These are phyloP conservation scores for Fusarium anguioides DNA, from an alignment of 2,329 filamentous ascomycete species.

Conservation along the genomic window DNA sequence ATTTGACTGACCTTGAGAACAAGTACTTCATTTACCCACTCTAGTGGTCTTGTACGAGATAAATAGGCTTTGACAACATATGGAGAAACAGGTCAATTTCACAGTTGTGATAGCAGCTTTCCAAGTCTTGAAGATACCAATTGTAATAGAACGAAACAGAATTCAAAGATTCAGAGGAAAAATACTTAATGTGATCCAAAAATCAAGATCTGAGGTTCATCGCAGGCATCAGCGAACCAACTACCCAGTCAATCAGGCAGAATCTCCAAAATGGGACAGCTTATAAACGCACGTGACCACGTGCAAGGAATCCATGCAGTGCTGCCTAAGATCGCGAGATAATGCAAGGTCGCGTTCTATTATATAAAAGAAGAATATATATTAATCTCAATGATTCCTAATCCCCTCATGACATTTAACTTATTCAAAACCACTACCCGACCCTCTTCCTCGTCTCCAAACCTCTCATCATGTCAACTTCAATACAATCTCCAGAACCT, in stretches of 20 bases:
- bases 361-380: background rate
- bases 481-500: background rate
- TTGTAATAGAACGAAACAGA: no score
- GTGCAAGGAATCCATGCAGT: background rate
- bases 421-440: background rate
- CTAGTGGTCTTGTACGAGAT: background rate
- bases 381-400: background rate
- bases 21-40: constrained; percentile 17
- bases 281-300: background rate
- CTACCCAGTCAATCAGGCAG: background rate
- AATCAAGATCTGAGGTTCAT: no score
- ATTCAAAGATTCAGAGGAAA: no score
- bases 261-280: background rate
- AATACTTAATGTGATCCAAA: no score
- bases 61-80: no score
- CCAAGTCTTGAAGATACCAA: no score
- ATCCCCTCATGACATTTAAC: no score
- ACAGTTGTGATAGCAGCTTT: no score
- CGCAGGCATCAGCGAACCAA: background rate
- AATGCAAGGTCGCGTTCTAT: background rate
- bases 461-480: background rate
- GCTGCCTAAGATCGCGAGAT: background rate
- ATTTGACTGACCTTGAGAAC: constrained; percentile 39
- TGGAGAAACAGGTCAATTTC: no score
- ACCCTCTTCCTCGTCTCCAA: no score